Evolutionary conservation across 306 rosid species (phyloP).

Genomic region (Dicorynia guianensis): DNA sequence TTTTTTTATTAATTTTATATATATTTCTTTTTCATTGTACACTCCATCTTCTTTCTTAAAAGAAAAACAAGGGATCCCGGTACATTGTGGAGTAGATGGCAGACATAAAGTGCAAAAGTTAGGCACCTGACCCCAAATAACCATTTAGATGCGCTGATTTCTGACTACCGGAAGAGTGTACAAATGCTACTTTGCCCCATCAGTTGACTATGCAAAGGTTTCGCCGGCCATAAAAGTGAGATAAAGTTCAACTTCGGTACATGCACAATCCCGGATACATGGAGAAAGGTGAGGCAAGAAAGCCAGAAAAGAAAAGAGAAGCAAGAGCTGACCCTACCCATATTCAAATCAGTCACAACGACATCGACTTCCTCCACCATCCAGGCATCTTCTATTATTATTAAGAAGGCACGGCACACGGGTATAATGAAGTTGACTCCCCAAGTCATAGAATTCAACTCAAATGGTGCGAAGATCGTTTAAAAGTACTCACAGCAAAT

Average conservation of each 20-base stretch:
- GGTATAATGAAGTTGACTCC: neutral
- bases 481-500: neutral
- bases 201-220: conserved; percentile 10
- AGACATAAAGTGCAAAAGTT: neutral
- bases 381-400: conserved; percentile 17
- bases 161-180: neutral
- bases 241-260: neutral
- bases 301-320: neutral
- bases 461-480: no score
- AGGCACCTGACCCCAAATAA: neutral
- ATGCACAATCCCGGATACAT: conserved; percentile 26
- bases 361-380: neutral
- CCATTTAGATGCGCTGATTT: conserved; percentile 4
- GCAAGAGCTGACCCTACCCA: neutral
- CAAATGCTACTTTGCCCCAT: conserved; percentile 1
- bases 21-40: no score
- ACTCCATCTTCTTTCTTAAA: no score
- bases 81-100: conserved; percentile 10
- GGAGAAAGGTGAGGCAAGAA: conserved; percentile 15
- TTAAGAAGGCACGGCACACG: no score
- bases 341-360: neutral
- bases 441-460: conserved; percentile 22
- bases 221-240: neutral
- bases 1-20: no score
- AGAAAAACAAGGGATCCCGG: no score